Base-by-base conservation (phyloP, 2,329 filamentous ascomycete genomes). In the Onygena corvina region DNA sequence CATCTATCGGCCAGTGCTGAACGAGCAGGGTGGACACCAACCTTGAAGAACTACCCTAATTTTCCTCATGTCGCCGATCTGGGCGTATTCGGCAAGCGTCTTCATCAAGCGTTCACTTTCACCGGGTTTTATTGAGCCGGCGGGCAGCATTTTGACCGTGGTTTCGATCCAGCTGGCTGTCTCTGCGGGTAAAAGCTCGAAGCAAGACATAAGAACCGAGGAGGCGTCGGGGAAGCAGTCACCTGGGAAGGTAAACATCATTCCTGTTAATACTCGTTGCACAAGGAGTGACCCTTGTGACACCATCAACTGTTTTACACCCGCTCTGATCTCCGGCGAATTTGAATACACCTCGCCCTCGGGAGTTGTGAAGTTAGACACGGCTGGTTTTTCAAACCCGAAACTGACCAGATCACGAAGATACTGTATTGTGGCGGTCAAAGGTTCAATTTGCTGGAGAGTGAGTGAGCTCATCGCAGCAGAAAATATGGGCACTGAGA, bases 201-300 rank as follows among this genome's bases (percentile, higher is more conserved):
- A 94, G 55, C 96, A 74, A 2, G 83, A 82, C 52, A 98, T 79
- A 47, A 98, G 70, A n/a, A 94, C 86, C 3, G 88, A 89, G 45
- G 87, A 94, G 12, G 88, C 89, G 62, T 98, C 92, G 0, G 89
- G 83, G 61, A 96, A 94, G 68, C 89, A 95, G 65, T 96, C 92
- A 36, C 86, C 80, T 0, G 92, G 93, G 69, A 98, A 98, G 0
- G 84, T 93, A 64, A 95, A 95, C 90, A 98, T 96, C 89, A 98
- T 94, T 52, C 92, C 92, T 1, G 89, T 92, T 71, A 98, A 76
- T 51, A 94, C 82, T 55, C 89, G 84, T 67, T 94, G 90, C 5
- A 92, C 82, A 23, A 98, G 73, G 50, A 80, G 71, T 60, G 87
- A 82, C 31, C 92, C 88, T 55, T 88, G 80, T 1, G 74, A 70